phyloP scores from a whole-genome alignment of 768 basidiomycete species.

The Lentinula edodes region DNA sequence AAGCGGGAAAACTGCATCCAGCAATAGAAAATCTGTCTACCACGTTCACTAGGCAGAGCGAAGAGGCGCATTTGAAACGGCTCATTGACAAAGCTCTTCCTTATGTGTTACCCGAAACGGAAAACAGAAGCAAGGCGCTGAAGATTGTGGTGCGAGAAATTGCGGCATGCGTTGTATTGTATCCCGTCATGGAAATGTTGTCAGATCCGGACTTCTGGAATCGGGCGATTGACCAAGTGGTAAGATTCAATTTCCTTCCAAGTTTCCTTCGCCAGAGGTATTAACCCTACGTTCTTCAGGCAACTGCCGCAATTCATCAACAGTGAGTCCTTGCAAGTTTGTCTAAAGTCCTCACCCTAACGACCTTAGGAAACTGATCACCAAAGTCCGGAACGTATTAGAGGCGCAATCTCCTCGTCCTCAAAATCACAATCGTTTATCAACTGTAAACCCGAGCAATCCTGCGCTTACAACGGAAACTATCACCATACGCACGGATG shows the following conservation, averaged over 20 bases:
- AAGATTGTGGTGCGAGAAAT: slow-evolving; percentile 77
- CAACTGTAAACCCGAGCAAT: slow-evolving; percentile 15
- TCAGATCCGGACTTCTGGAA: slow-evolving; percentile 99
- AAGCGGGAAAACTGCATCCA: slow-evolving; percentile 65
- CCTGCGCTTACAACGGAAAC: slow-evolving; percentile 47
- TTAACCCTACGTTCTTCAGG: slow-evolving; percentile 22
- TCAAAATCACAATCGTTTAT: slow-evolving; percentile 34
- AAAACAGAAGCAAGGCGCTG: slow-evolving; percentile 64
- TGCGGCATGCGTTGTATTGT: slow-evolving; percentile 72
- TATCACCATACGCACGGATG: slow-evolving; percentile 78
- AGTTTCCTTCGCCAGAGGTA: background rate
- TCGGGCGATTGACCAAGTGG: slow-evolving; percentile 84
- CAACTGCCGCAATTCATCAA: slow-evolving; percentile 48
- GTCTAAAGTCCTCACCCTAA: slow-evolving; percentile 3
- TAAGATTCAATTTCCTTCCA: slow-evolving; percentile 32
- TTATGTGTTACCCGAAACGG: slow-evolving; percentile 68
- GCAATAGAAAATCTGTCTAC: slow-evolving; percentile 87
- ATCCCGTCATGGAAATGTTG: slow-evolving; percentile 89
- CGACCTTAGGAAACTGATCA: slow-evolving; percentile 65
- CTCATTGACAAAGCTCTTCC: slow-evolving; percentile 71
- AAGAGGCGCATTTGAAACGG: slow-evolving; percentile 77
- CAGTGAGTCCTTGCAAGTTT: slow-evolving; percentile 26
- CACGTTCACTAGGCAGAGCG: slow-evolving; percentile 82
- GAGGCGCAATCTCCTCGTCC: slow-evolving; percentile 71
- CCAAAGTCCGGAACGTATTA: slow-evolving; percentile 79